phyloP scores from a whole-genome alignment of 2,329 filamentous ascomycete species.

The Colletotrichum sp. region DNA sequence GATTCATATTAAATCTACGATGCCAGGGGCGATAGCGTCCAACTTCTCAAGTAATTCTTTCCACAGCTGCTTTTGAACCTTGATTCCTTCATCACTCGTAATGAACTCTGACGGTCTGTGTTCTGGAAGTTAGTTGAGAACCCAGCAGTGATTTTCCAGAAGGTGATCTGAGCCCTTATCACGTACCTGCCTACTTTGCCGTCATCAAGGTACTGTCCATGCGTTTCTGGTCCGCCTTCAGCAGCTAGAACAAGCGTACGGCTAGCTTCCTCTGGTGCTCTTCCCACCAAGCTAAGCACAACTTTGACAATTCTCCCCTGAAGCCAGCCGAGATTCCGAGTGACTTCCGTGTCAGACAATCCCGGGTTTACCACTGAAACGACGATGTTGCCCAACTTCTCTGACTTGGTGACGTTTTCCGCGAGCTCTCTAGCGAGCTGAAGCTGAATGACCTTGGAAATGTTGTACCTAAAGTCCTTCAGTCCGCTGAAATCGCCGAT shows the following conservation, averaged over 20 bases:
- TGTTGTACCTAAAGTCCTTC: not conserved
- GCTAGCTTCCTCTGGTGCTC: conserved; percentile 41
- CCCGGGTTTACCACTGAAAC: not conserved
- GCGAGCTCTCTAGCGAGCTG: not conserved
- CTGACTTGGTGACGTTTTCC: not conserved
- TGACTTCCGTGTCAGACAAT: not conserved
- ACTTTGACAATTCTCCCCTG: not conserved
- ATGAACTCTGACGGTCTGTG: conserved; percentile 32
- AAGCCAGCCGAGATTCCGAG: not conserved
- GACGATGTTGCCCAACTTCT: not conserved
- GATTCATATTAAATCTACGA: conserved; percentile 17
- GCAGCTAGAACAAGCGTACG: conserved; percentile 42
- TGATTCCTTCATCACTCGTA: conserved; percentile 37
- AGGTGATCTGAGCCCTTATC: not conserved
- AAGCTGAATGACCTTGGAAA: not conserved
- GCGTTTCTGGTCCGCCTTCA: conserved; percentile 35
- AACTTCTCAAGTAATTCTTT: conserved; percentile 46
- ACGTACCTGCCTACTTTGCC: conserved; percentile 26
- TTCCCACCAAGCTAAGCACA: conserved; percentile 27
- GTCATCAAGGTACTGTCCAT: conserved; percentile 44
- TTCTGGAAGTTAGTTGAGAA: not conserved
- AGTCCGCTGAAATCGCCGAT: rapidly evolving
- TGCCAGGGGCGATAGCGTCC: conserved; percentile 44
- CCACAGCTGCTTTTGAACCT: conserved; percentile 40
- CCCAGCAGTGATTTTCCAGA: rapidly evolving